Evolutionary conservation across 345 rosid species (phyloP), one percentile per base, ranked within the genome.

Genomic region (Clarkia xantiana): DNA sequence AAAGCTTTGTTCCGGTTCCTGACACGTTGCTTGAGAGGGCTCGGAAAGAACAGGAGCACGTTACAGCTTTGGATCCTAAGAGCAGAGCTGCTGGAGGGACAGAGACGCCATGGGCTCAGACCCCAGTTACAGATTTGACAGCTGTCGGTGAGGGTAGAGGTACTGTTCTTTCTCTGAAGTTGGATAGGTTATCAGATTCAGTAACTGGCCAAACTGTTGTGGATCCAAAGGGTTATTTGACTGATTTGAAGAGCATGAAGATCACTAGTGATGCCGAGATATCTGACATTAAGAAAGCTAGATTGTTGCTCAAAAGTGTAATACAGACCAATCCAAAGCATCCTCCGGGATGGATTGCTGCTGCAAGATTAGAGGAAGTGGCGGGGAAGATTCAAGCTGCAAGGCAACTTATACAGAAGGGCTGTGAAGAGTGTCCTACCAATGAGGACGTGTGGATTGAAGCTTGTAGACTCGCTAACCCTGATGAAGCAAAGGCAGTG

Each of bases 121-220:
- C 97, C 0, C 91, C 94, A 0, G 91, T 83, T 2, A 90, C 94
- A 0, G 97, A 90, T 50, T 77, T 90, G 67, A 86, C 94, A 16
- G 96, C 91, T 2, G 94, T 90, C 7, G 96, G 94, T 63, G 91
- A 86, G 62, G 96, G 96, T 18, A 90, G 97, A 74, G 94, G 96
- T 40, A 85, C 90, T 3, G 95, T 85, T 42, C 63, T 85, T 69
- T 85, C 97, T 6, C 53, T 85, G 67, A 89, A 84, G 73, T 67
- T 85, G 42, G 97, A 89, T 73, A 73, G 94, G 59, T 66, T 85
- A 40, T 82, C 94, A 1, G 94, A 85, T 78, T 85, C 90, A 0
- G 87, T 85, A n/a, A 74, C 90, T 0, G 97, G 95, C 34, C 61
- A 74, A 53, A 82, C 95, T 59, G 93, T 85, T 56, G 94, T 88